Base-by-base conservation (phyloP, 1,139 yeast genomes). In the Geotrichum histeridarum region DNA sequence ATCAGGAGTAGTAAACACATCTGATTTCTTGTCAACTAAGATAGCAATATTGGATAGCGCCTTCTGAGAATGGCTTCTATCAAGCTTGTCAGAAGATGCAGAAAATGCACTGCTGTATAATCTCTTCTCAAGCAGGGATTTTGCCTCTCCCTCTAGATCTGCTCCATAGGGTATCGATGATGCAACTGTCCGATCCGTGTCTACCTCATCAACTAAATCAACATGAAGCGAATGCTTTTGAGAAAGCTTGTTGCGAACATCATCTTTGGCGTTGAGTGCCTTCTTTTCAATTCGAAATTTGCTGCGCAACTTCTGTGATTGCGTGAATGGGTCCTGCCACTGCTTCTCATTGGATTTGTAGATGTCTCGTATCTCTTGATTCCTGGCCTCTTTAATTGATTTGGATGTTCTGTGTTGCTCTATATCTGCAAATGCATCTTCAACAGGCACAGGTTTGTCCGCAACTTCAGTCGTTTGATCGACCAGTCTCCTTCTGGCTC, bases 301-400 rank as follows among this genome's bases (percentile, higher is more conserved):
- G 31, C 47, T 48, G 31, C 67, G 51, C n/a, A 64, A 51, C 27
- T 53, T 57, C 53, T 60, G 63, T 7, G 67, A 64, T 27, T 55
- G 57, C 3, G 52, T 50, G 44, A 57, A 61, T 1, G 57, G 53
- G 42, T 64, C 65, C 6, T 54, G 54, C 67, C 67, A 63, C 32
- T 57, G 60, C 22, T 57, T 51, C 18, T 17, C 17, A 45, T 59
- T 60, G 15, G 55, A 45, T 9, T 55, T 51, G 39, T 56, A 59
- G 2, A 62, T 37, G 15, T 43, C 46, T 4, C 44, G 42, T 5
- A 64, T 46, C 18, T 48, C 52, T 46, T 53, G 47, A 37, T 60
- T 55, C 6, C 56, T 54, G 7, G 36, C 42, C 11, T 57, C 47
- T 43, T 48, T 47, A 35, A 52, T 39, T 14, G 47, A 47, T 42